These are phyloP conservation scores for Tephrocybe sp. DNA, from an alignment of 768 basidiomycete species.

Conservation along the genomic window DNA sequence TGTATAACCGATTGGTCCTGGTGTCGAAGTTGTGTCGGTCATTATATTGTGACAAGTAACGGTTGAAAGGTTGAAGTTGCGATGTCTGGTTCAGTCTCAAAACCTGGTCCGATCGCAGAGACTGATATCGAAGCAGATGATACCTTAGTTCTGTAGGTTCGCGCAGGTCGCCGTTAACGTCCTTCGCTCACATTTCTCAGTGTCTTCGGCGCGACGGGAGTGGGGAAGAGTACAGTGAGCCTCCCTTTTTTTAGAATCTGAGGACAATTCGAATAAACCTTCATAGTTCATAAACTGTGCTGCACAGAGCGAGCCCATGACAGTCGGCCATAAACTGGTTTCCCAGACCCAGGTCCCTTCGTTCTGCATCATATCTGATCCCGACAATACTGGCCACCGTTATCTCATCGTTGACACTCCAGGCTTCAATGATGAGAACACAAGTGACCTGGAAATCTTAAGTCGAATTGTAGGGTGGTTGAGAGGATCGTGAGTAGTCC, in stretches of 20 bases:
- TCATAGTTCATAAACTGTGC: slow-evolving; percentile 3
- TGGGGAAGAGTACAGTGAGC: slow-evolving; percentile 7
- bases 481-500: background rate
- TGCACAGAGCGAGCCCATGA: background rate
- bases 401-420: slow-evolving; percentile 1
- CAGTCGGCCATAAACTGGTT: background rate
- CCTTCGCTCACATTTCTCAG: background rate
- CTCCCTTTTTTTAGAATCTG: background rate
- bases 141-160: background rate
- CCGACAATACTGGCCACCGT: background rate
- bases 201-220: slow-evolving; percentile 5
- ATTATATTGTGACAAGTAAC: background rate
- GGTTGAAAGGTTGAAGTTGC: background rate
- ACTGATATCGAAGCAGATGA: background rate
- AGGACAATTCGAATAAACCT: no score
- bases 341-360: background rate
- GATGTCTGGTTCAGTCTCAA: no score
- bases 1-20: background rate
- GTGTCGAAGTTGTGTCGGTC: background rate
- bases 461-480: background rate
- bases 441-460: background rate
- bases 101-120: background rate
- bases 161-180: background rate
- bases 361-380: background rate
- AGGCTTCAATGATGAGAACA: background rate